Conservation (phyloP, 2,329 filamentous ascomycete genomes). For the Parastagonospora avenae region DNA sequence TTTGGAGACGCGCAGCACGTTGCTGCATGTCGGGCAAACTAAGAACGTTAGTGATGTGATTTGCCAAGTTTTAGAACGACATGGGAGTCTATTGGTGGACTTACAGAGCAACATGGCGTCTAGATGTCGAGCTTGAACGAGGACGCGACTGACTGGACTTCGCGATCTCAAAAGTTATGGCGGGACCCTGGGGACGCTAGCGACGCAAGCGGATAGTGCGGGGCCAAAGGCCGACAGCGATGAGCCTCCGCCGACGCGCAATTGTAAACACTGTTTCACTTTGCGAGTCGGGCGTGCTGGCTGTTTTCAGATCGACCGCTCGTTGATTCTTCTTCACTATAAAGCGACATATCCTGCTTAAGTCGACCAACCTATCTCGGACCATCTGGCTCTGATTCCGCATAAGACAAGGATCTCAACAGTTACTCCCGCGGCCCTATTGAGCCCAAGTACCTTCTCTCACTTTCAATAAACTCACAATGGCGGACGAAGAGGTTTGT, state of each 20-base stretch:
- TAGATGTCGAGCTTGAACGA: slow-evolving; percentile 4
- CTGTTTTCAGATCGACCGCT: not conserved
- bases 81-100: slow-evolving; percentile 10
- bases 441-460: not conserved
- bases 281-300: slow-evolving; percentile 1
- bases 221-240: slow-evolving; percentile 21
- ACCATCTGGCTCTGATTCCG: no score
- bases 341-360: not conserved
- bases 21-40: slow-evolving; percentile 83
- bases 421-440: no score
- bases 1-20: slow-evolving; percentile 75
- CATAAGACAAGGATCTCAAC: no score
- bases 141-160: not conserved
- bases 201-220: slow-evolving; percentile 29
- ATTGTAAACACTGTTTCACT: slow-evolving; percentile 22
- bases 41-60: not conserved
- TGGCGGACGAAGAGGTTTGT: slow-evolving; percentile 45
- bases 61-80: not conserved
- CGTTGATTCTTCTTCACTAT: not conserved
- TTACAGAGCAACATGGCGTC: slow-evolving; percentile 69
- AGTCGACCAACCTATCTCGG: no score
- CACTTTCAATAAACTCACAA: slow-evolving; percentile 11
- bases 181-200: slow-evolving; percentile 29
- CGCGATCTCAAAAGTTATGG: slow-evolving; percentile 31
- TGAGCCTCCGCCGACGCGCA: slow-evolving; percentile 18